Evolutionary conservation across 139 green algal genomes (phyloP), one percentile per base, ranked within the genome.

Genomic region (Chlorella sp.): DNA sequence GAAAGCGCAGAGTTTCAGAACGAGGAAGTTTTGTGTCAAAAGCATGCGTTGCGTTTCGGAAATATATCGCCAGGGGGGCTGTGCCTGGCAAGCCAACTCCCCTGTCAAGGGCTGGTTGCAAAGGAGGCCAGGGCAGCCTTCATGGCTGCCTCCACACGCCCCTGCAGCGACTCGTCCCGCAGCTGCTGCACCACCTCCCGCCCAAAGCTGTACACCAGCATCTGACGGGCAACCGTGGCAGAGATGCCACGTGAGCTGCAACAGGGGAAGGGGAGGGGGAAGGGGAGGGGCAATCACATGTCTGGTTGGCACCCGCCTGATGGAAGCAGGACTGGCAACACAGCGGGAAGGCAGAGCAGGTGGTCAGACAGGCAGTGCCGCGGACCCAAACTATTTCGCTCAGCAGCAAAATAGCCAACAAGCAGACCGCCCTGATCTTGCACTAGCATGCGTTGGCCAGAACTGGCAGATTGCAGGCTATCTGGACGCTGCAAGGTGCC

Each of bases 201-300:
- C 19, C 97, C 97, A 91, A 99, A 99, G 11, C 94, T 97, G 85
- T 95, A 96, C 81, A 99, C 97, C 86, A 99, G 93, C 85, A 97
- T 91, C 64, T 93, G 91, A 16, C 97, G 93, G 5, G 97, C 97
- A 9, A 92, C 90, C 11, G 94, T 93, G 4, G 91, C 81, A 71
- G 93, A 93, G 61, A 99, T 97, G 85, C 97, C 97, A 9, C 48
- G 48, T 57, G 48, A 57, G 48, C 48, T 57, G 48, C 48, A 57
- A 9, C 7, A 9, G 9, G 48, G 9, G 48, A 57, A 9, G 48
- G 48, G 9, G 48, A 57, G 48, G 48, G 48, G 48, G 48, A 9
- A 57, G 48, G n/a, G n/a, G n/a, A n/a, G n/a, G n/a, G n/a, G n/a
- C n/a, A n/a, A 57, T 36, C 14, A 2, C 71, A 79, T 16, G 71